These are phyloP conservation scores for Sphaerulina vaccinii DNA, from an alignment of 2,329 filamentous ascomycete species.

Conservation along the genomic window DNA sequence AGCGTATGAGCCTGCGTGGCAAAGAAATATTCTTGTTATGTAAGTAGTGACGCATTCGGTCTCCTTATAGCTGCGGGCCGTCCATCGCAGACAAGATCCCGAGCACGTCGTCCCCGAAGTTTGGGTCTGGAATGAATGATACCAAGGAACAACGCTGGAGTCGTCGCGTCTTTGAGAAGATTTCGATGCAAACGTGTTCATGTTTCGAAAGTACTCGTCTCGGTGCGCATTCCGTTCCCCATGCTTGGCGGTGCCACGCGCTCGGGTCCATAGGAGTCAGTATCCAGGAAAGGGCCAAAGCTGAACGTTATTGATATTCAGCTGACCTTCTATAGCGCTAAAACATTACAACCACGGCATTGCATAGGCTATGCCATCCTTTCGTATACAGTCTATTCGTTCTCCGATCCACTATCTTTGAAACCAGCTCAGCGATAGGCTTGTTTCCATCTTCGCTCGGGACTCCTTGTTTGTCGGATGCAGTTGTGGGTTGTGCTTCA, in stretches of 20 bases:
- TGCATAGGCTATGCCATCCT: background rate
- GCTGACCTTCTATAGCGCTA: background rate
- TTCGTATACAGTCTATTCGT: background rate
- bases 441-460: no score
- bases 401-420: background rate
- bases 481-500: no score
- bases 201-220: no score
- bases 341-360: background rate
- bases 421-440: no score
- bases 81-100: no score
- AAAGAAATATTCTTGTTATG: constrained; percentile 1
- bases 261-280: no score
- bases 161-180: background rate
- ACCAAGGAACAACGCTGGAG: no score
- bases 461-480: no score
- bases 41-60: constrained; percentile 4
- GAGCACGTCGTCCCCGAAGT: no score
- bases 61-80: constrained; percentile 1
- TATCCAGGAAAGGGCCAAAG: background rate
- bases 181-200: background rate
- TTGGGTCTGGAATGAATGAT: background rate
- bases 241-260: no score
- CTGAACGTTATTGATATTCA: background rate
- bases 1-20: constrained; percentile 2
- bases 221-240: no score